Base-by-base conservation (phyloP, 768 basidiomycete genomes). In the Suillus decipiens region DNA sequence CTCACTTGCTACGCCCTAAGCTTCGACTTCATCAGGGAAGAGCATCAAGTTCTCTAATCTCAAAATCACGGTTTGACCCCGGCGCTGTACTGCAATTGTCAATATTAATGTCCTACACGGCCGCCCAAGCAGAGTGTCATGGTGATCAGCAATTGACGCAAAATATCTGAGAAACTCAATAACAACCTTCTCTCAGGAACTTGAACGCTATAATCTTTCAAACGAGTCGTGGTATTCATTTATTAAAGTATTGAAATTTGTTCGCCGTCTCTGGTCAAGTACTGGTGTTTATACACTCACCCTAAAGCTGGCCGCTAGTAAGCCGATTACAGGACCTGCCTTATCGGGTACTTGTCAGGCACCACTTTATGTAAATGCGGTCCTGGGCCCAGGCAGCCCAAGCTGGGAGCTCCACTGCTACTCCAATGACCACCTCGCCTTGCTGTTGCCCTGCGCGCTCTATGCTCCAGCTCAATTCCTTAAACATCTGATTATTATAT, bases 401-500 rank as follows among this genome's bases (percentile, higher is more conserved):
- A n/a, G n/a, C n/a, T n/a, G n/a, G n/a, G n/a, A n/a, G 37, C 37
- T 57, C 47, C 47, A 48, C 24, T 15, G 24, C 7, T 15, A 11
- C 47, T 48, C 55, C 37, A 37, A 57, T 57, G 55, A 39, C 37
- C 11, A 57, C 37, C 24, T 57, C 37, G 12, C 24, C 24, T 57
- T 57, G 10, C 10, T 17, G n/a, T 28, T 28, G 55, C 37, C 24
- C 55, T 5, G 17, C 55, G 17, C 37, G 17, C 24, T 39, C 37
- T 41, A 39, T 39, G 37, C 37, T 57, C 37, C 36, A 17, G 5
- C 28, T 58, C 19, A 17, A 50, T 51, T 28, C 15, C 2, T 28
- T 17, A 11, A 57, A 15, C 4, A n/a, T 37, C 17, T 28, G 48
- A 61, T 53, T 17, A 17, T 22, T 34, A 62, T 42, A 89, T 91